These are phyloP conservation scores for Trifolium repens DNA, from an alignment of 306 rosid genomes.

Conservation along the genomic window DNA sequence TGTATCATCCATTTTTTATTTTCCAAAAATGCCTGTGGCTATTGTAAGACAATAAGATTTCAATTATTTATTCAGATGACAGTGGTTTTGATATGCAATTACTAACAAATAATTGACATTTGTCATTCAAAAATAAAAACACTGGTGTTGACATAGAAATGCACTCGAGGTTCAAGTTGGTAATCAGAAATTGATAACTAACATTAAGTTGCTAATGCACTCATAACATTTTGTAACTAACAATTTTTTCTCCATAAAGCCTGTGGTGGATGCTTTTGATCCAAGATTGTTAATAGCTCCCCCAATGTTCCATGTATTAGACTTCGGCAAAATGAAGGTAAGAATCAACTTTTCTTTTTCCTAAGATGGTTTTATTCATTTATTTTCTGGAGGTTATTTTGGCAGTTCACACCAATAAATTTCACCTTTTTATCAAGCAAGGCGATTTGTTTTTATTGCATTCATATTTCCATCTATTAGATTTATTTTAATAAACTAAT, in stretches of 20 bases:
- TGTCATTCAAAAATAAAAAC: constrained; percentile 6
- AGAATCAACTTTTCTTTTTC: constrained; percentile 31
- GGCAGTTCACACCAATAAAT: constrained; percentile 15
- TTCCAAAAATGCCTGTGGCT: background rate
- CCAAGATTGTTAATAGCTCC: constrained; percentile 91
- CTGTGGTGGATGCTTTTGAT: constrained; percentile 99
- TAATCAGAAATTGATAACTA: background rate
- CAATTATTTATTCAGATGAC: constrained; percentile 26
- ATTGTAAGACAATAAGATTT: constrained; percentile 3
- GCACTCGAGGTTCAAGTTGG: constrained; percentile 22
- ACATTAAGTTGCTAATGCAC: background rate
- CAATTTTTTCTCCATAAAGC: constrained; percentile 53
- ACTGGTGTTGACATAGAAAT: constrained; percentile 17
- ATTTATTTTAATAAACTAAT: constrained; percentile 12
- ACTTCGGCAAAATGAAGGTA: constrained; percentile 82
- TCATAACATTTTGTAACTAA: background rate
- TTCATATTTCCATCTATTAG: constrained; percentile 15
- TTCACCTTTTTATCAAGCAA: constrained; percentile 9
- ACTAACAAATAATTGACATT: background rate
- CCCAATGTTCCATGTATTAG: constrained; percentile 75
- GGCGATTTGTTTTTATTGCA: constrained; percentile 25
- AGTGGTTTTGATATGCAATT: background rate
- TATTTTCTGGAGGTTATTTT: constrained; percentile 18
- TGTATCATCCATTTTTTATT: constrained; percentile 5
- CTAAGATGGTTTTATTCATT: constrained; percentile 4